These are phyloP conservation scores for Pythium vanterpoolii DNA, from an alignment of 352 stramenopile species.

Conservation along the genomic window DNA sequence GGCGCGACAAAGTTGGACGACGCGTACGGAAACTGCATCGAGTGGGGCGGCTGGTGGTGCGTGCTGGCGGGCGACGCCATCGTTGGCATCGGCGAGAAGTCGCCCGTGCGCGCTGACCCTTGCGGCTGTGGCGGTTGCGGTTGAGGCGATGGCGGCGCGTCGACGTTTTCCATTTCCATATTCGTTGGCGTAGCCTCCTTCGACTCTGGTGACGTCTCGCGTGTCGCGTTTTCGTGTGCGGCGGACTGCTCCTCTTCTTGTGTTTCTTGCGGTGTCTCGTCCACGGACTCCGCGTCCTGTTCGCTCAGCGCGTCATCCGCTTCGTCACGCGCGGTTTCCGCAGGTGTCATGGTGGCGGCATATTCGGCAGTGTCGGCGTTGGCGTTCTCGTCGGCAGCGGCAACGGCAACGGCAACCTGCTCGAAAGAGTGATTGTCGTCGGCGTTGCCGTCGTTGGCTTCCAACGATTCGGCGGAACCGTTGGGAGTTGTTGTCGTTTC, in stretches of 20 bases:
- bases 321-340: not conserved
- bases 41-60: not conserved
- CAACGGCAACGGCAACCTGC: constrained; percentile 10
- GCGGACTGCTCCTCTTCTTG: not conserved
- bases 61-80: not conserved
- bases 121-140: not conserved
- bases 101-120: not conserved
- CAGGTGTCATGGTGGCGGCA: not conserved
- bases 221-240: not conserved
- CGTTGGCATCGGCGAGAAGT: not conserved
- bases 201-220: not conserved
- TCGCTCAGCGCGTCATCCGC: not conserved
- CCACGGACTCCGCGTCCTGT: not conserved
- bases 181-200: not conserved
- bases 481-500: not conserved
- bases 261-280: not conserved
- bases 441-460: constrained; percentile 2
- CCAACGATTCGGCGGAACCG: constrained; percentile 1
- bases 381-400: not conserved
- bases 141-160: not conserved
- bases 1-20: constrained; percentile 64
- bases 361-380: not conserved
- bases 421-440: constrained; percentile 18
- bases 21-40: constrained; percentile 54
- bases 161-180: not conserved